phyloP scores from a whole-genome alignment of 1,284 basidiomycete species.

The Microbotryum scabiosae region DNA sequence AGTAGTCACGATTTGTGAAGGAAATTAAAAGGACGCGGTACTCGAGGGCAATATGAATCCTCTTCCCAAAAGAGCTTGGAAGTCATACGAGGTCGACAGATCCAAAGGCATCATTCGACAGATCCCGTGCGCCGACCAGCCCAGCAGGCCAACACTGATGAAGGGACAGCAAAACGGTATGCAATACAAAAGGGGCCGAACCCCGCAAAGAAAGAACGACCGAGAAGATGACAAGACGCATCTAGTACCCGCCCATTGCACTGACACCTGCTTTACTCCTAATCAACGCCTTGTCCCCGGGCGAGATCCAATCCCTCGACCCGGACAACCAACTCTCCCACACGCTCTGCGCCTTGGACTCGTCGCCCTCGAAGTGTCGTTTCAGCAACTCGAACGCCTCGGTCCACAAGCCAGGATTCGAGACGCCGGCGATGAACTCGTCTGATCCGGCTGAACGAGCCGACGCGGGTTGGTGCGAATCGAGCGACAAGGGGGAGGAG shows the following conservation, averaged over 20 bases:
- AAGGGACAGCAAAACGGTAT: too few species aligned
- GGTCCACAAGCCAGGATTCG: slow-evolving; percentile 23
- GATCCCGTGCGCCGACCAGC: too few species aligned
- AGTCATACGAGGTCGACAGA: too few species aligned
- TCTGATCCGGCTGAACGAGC: slow-evolving; percentile 14
- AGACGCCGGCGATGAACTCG: slow-evolving; percentile 15
- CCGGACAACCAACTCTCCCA: slow-evolving; percentile 36
- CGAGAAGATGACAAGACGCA: neutral
- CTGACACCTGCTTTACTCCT: slow-evolving; percentile 33
- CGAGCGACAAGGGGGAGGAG: slow-evolving; percentile 18
- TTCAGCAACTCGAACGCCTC: slow-evolving; percentile 17
- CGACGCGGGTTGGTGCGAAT: slow-evolving; percentile 7
- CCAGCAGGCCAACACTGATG: too few species aligned
- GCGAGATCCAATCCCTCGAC: slow-evolving; percentile 33
- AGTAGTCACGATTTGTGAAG: too few species aligned
- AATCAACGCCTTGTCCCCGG: slow-evolving; percentile 35
- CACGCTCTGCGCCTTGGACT: slow-evolving; percentile 24
- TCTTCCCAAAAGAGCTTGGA: too few species aligned
- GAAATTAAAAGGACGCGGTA: too few species aligned
- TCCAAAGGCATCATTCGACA: too few species aligned
- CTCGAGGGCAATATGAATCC: too few species aligned
- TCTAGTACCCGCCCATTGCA: slow-evolving; percentile 35
- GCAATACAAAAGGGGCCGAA: too few species aligned
- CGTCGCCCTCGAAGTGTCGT: slow-evolving; percentile 20
- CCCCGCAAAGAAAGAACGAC: neutral